Evolutionary conservation across 1,284 basidiomycete species (phyloP).

Genomic region (Naganishia sp.): DNA sequence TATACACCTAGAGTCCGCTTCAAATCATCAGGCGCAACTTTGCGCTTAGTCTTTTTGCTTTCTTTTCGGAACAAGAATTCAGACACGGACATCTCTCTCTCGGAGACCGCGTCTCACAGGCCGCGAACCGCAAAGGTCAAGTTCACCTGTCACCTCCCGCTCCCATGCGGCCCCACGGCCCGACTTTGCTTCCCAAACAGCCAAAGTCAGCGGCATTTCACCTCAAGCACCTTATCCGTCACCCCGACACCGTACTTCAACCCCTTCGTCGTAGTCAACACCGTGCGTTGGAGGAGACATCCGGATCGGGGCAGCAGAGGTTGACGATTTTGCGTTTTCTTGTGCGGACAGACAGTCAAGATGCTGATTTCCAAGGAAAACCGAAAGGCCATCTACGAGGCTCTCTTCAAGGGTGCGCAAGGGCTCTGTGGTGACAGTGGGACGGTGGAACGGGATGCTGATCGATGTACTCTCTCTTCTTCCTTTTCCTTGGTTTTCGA

Average conservation of each 20-base stretch:
- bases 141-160: not conserved
- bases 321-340: not conserved
- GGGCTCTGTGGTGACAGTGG: not conserved
- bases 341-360: constrained; percentile 48
- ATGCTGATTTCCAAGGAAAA: constrained; percentile 86
- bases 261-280: constrained; percentile 23
- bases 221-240: constrained; percentile 21
- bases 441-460: not conserved
- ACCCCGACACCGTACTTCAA: constrained; percentile 27
- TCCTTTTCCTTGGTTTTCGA: not conserved
- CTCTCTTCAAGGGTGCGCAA: constrained; percentile 89
- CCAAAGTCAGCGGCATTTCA: constrained; percentile 29
- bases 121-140: constrained; percentile 8
- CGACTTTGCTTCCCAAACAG: constrained; percentile 2
- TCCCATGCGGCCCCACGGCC: not conserved
- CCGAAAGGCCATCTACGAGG: constrained; percentile 87
- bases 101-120: not conserved
- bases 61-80: not conserved
- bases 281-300: constrained; percentile 2
- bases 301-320: not conserved
- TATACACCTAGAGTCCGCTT: not conserved
- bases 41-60: not conserved
- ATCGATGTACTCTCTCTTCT: not conserved
- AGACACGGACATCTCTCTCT: not conserved
- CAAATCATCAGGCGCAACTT: not conserved